Evolutionary conservation across 2,329 filamentous ascomycete genomes (phyloP).

Genomic region (Alternaria tenuissima): DNA sequence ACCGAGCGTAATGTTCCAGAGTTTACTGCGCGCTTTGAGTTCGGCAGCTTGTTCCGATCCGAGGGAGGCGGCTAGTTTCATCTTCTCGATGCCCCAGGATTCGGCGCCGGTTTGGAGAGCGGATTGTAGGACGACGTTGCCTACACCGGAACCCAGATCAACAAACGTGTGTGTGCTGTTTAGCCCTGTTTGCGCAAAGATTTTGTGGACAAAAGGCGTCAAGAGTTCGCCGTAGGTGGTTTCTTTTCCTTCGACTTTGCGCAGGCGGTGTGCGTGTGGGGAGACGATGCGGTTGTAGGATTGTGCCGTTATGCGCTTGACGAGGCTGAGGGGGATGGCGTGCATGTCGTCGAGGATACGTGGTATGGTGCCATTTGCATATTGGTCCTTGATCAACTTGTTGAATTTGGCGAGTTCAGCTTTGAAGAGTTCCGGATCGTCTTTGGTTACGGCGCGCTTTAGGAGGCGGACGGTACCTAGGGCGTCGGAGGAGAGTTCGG

Average conservation of each 20-base stretch:
- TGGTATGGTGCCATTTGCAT: slow-evolving; percentile 75
- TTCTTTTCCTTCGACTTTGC: slow-evolving; percentile 86
- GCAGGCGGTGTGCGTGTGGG: slow-evolving; percentile 82
- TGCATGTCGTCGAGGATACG: slow-evolving; percentile 75
- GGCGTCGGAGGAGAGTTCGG: slow-evolving; percentile 74
- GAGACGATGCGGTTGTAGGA: slow-evolving; percentile 93
- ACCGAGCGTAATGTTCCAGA: slow-evolving; percentile 88
- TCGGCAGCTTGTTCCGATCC: slow-evolving; percentile 82
- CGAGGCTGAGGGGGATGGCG: slow-evolving; percentile 69
- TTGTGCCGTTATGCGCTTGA: slow-evolving; percentile 84
- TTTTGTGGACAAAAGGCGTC: slow-evolving; percentile 81
- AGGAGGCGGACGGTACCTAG: slow-evolving; percentile 79
- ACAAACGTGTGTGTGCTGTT: slow-evolving; percentile 88
- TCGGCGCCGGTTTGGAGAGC: slow-evolving; percentile 93
- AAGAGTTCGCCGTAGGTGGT: slow-evolving; percentile 96
- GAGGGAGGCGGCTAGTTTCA: slow-evolving; percentile 86
- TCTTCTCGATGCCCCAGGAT: slow-evolving; percentile 96
- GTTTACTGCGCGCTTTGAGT: slow-evolving; percentile 81
- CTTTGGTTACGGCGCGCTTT: slow-evolving; percentile 74
- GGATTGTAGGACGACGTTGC: slow-evolving; percentile 93
- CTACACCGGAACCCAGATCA: slow-evolving; percentile 93
- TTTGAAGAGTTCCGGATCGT: slow-evolving; percentile 74
- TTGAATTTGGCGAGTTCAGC: slow-evolving; percentile 81
- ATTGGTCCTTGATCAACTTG: slow-evolving; percentile 68
- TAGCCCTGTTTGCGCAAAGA: slow-evolving; percentile 80